Base-by-base conservation (phyloP, 257 asterid genomes). In the Rauvolfia tetraphylla region DNA sequence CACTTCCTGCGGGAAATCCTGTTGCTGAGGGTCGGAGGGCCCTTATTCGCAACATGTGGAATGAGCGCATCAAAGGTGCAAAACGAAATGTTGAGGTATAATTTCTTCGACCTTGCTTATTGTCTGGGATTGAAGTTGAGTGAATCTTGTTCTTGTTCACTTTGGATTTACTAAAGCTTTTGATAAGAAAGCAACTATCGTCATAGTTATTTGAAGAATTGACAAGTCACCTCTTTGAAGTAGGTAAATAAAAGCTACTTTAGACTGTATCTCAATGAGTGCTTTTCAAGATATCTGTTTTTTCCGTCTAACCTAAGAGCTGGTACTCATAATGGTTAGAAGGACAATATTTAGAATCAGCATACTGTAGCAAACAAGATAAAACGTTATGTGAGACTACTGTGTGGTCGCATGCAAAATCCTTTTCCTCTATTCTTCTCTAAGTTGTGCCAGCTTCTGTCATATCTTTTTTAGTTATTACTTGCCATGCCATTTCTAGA, bases 41-140 rank as follows among this genome's bases (percentile, higher is more conserved):
- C 72, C 98, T 93, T 72, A 89, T 93, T 80, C 97, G 98, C 78
- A 90, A 88, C 79, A 95, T 95, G 99, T 95, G 99, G 99, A 91
- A 84, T 77, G 98, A 93, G 74, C 98, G 99, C 73, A 95, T 95
- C 85, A 91, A 89, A 88, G 99, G 99, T 46, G 82, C 98, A 74
- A 95, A 93, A 85, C 81, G 98, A 58, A 93, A 95, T 84, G 99
- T 95, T 73, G 99, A 95, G 98, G 99, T 95, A 84, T 75, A 76
- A 34, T 78, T 72, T 78, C 63, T 56, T 49, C 59, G 38, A 65
- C 44, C 71, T 77, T 63, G 68, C 54, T 49, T 33, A 73, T 17
- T 58, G 69, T 29, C 13, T 58, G 27, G 7, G 29, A 42, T n/a
- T 62, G 38, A 18, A 62, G 9, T 49, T 49, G 68, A 51, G 58